Evolutionary conservation across 1,284 basidiomycete genomes (phyloP), one percentile per base, ranked within the genome.

Genomic region (Sanghuangporus baumii): DNA sequence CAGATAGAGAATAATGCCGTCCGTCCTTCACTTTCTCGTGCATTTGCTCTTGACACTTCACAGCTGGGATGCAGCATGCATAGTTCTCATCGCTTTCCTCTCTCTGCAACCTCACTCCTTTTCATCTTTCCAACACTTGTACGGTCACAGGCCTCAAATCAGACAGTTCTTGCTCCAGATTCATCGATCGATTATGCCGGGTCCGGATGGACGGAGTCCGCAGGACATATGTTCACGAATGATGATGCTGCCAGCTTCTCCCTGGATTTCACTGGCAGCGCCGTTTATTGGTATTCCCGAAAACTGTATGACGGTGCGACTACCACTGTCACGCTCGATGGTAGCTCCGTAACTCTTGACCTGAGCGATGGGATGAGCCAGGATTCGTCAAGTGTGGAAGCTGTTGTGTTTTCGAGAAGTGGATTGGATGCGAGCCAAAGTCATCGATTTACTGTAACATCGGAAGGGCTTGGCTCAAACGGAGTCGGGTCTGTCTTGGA

Each of bases 381-480:
- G 16, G 43, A 38, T 37, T 37, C 23, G 11, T 18, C 36, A n/a
- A 3, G 37, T 36, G 38, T 56, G 6, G 41, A 18, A 16, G 52
- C 52, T 8, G 47, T 61, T 8, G 26, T 61, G 26, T 61, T 58
- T 46, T 18, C 23, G 20, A 37, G 40, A 37, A 41, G 26, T 6
- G 59, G 59, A 12, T 55, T 61, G 18, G 59, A 61, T 26, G n/a
- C 31, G 12, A 18, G 9, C 36, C 37, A 61, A 57, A 40, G 31
- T 55, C 59, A 61, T 43, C 34, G 16, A 11, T 26, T 61, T 3
- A 55, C 55, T 41, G 51, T 55, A n/a, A 20, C 59, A 40, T 61
- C 20, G 20, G 51, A 36, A 11, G 59, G 59, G 18, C 18, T 31
- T 9, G 59, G 59, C 12, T 37, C 51, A 14, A 48, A 48, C 20